Conservation (phyloP, 805 yeast species). For the Barnettozyma populi region DNA sequence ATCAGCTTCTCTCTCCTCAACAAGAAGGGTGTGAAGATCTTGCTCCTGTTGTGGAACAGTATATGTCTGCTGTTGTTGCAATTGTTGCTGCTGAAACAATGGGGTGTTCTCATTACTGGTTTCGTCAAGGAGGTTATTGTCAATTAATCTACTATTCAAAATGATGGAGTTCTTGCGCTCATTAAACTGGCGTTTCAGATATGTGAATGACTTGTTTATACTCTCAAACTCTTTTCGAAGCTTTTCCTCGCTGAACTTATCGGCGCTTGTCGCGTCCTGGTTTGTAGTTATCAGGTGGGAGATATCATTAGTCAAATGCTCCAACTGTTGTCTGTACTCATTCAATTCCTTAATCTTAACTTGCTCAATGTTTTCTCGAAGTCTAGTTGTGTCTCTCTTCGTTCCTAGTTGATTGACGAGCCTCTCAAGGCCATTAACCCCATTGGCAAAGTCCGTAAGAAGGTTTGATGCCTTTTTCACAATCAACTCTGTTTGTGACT, state of each 20-base stretch:
- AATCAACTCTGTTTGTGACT: conserved; percentile 18
- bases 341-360: conserved; percentile 16
- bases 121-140: conserved; percentile 17
- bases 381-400: conserved; percentile 31
- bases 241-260: conserved; percentile 31
- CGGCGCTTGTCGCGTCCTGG: conserved; percentile 13
- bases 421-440: conserved; percentile 45
- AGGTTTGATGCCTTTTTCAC: conserved; percentile 24
- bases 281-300: conserved; percentile 18
- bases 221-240: conserved; percentile 51
- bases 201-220: conserved; percentile 41
- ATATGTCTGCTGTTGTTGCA: conserved; percentile 33
- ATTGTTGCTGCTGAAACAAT: conserved; percentile 23
- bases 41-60: conserved; percentile 43
- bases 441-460: conserved; percentile 38
- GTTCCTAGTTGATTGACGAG: conserved; percentile 48
- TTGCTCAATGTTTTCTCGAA: conserved; percentile 30
- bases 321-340: conserved; percentile 28
- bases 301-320: conserved; percentile 27
- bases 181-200: conserved; percentile 39
- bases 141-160: conserved; percentile 27
- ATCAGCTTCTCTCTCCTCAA: conserved; percentile 70
- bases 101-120: conserved; percentile 18
- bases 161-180: conserved; percentile 41
- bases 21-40: conserved; percentile 56